Conservation (phyloP, 805 yeast species). For the Spathaspora gorwiae region DNA sequence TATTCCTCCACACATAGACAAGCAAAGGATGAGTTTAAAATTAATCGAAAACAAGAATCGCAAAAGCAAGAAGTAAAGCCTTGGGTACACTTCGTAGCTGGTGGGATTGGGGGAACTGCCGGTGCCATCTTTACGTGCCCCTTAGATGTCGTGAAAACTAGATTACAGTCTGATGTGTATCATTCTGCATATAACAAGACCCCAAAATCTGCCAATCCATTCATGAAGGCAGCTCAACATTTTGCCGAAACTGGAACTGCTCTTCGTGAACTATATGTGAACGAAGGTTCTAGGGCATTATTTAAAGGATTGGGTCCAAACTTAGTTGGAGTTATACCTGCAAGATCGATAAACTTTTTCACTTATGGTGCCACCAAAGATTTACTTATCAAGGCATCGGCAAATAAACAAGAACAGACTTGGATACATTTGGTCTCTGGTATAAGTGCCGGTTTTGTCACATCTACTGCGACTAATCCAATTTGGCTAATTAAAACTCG, state of each 20-base stretch:
- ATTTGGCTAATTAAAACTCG: constrained; percentile 96
- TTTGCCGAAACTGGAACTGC: constrained; percentile 79
- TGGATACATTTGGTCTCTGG: constrained; percentile 86
- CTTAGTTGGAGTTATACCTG: constrained; percentile 95
- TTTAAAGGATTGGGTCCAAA: constrained; percentile 97
- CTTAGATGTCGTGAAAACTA: constrained; percentile 90
- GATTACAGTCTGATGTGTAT: constrained; percentile 87
- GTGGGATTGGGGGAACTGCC: constrained; percentile 95
- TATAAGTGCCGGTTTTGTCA: constrained; percentile 85
- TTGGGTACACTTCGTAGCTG: constrained; percentile 84
- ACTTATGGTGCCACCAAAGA: constrained; percentile 95
- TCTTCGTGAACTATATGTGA: constrained; percentile 57
- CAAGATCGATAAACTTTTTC: constrained; percentile 93
- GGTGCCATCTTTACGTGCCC: constrained; percentile 96
- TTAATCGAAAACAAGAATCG: background rate
- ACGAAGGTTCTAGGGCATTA: constrained; percentile 81
- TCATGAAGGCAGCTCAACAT: constrained; percentile 58
- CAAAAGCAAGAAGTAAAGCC: constrained; percentile 20
- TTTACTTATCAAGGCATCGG: constrained; percentile 45
- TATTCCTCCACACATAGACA: constrained; percentile 52
- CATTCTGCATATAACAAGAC: constrained; percentile 50
- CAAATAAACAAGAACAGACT: constrained; percentile 68
- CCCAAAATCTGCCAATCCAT: constrained; percentile 32
- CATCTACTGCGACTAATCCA: constrained; percentile 95
- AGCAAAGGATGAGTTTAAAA: constrained; percentile 22